phyloP scores from a whole-genome alignment of 768 basidiomycete species.

The Lentinula sp. region DNA sequence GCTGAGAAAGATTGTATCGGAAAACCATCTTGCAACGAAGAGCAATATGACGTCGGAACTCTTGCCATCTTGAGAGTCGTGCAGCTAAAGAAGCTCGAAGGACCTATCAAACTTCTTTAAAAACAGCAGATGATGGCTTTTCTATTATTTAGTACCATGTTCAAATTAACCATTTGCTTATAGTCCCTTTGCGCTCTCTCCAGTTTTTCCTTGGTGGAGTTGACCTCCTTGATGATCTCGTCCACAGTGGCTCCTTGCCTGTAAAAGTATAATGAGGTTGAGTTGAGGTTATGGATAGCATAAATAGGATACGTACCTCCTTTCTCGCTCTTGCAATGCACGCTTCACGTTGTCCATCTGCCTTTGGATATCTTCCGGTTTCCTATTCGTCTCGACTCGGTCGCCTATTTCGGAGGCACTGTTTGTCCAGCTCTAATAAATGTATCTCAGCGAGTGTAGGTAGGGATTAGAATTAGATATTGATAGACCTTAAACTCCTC shows the following conservation, averaged over 20 bases:
- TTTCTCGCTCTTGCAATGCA: slow-evolving; percentile 63
- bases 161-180: slow-evolving; percentile 55
- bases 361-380: slow-evolving; percentile 47
- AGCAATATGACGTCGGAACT: slow-evolving; percentile 86
- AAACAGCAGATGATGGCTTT: slow-evolving; percentile 6
- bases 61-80: slow-evolving; percentile 75
- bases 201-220: slow-evolving; percentile 52
- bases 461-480: not conserved
- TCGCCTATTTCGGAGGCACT: slow-evolving; percentile 61
- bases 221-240: slow-evolving; percentile 68
- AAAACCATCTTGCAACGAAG: slow-evolving; percentile 82
- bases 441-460: not conserved
- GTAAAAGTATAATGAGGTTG: not conserved
- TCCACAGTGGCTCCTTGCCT: slow-evolving; percentile 78
- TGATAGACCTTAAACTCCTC: slow-evolving; percentile 54
- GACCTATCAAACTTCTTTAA: slow-evolving; percentile 34
- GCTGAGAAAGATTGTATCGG: slow-evolving; percentile 71
- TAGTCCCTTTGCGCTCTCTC: slow-evolving; percentile 59
- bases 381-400: slow-evolving; percentile 51
- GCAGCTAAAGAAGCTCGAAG: slow-evolving; percentile 58
- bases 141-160: slow-evolving; percentile 44
- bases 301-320: slow-evolving; percentile 33
- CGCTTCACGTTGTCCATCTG: slow-evolving; percentile 56
- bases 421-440: slow-evolving; percentile 51
- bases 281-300: not conserved